These are phyloP conservation scores for Dactylellina drechsleri DNA, from an alignment of 2,329 filamentous ascomycete genomes.

Conservation along the genomic window DNA sequence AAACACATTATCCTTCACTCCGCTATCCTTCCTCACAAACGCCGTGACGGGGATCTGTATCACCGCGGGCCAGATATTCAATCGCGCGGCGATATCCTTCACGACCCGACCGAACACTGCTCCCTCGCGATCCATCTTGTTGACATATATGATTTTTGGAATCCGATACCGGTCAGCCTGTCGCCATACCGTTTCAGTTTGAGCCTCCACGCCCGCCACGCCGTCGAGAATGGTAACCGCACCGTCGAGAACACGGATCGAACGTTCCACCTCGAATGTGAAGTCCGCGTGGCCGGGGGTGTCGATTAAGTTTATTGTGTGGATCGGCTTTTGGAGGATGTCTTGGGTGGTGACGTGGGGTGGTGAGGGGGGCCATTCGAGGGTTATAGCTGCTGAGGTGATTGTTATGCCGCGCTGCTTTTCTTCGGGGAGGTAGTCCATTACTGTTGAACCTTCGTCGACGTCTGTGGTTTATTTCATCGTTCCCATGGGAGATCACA, in stretches of 20 bases:
- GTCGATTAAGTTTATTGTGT: conserved; percentile 98
- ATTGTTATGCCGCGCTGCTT: conserved; percentile 99
- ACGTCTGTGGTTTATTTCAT: conserved; percentile 68
- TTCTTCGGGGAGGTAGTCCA: conserved; percentile 99
- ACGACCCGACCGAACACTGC: conserved; percentile 95
- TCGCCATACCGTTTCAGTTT: conserved; percentile 98
- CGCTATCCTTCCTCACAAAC: conserved; percentile 72
- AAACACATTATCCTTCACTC: conserved; percentile 65
- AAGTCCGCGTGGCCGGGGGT: conserved; percentile 99
- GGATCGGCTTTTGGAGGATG: conserved; percentile 62
- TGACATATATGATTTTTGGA: conserved; percentile 93
- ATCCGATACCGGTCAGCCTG: conserved; percentile 99
- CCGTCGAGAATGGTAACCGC: conserved; percentile 98
- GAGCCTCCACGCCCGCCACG: conserved; percentile 83
- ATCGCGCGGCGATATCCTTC: conserved; percentile 95
- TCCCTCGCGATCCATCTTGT: conserved; percentile 99
- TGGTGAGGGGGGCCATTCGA: conserved; percentile 86
- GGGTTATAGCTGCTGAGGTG: conserved; percentile 96
- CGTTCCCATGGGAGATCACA: not conserved
- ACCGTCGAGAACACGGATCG: conserved; percentile 91
- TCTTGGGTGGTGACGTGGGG: conserved; percentile 84
- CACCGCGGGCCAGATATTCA: conserved; percentile 89
- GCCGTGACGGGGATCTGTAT: conserved; percentile 92
- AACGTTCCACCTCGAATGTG: conserved; percentile 97
- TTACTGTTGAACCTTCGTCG: conserved; percentile 95